These are phyloP conservation scores for Talaromyces sp. DNA, from an alignment of 2,329 filamentous ascomycete species.

Conservation along the genomic window DNA sequence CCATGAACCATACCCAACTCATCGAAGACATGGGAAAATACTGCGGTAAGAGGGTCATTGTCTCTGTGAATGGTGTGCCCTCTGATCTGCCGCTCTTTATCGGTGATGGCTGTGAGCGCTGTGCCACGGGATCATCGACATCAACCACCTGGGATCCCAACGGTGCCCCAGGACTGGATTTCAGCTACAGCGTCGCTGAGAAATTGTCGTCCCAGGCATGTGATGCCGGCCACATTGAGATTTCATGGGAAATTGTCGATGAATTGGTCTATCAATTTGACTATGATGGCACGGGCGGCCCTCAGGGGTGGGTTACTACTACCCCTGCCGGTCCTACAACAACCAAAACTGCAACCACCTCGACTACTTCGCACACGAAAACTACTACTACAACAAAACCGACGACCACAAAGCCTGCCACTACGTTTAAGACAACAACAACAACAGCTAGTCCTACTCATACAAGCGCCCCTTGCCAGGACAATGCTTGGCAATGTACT, in stretches of 20 bases:
- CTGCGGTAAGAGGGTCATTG: conserved; percentile 11
- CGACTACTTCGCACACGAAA: background rate
- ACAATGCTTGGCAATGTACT: conserved; percentile 10
- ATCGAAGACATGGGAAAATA: conserved; percentile 9
- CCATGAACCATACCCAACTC: conserved; percentile 13
- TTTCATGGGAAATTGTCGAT: conserved; percentile 14
- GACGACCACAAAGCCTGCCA: background rate
- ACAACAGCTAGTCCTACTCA: conserved; percentile 4
- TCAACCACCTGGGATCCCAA: background rate
- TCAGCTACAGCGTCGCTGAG: conserved; percentile 6
- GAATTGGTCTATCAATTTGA: conserved; percentile 13
- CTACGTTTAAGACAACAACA: conserved; percentile 4
- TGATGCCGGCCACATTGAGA: conserved; percentile 10
- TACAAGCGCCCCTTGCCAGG: background rate
- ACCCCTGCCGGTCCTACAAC: background rate
- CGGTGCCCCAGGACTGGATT: conserved; percentile 12
- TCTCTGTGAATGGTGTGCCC: conserved; percentile 10
- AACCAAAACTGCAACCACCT: background rate
- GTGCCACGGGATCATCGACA: background rate
- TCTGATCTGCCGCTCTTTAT: conserved; percentile 13
- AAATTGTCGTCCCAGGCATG: conserved; percentile 4
- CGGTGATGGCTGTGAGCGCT: conserved; percentile 12
- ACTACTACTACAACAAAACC: background rate
- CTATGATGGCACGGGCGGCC: background rate
- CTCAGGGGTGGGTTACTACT: conserved; percentile 7